A percentile compares a stretch with the other conserved stretches of the same genome.
Conservation (phyloP, 768 basidiomycete genomes). For the Leccinellum luteum region DNA sequence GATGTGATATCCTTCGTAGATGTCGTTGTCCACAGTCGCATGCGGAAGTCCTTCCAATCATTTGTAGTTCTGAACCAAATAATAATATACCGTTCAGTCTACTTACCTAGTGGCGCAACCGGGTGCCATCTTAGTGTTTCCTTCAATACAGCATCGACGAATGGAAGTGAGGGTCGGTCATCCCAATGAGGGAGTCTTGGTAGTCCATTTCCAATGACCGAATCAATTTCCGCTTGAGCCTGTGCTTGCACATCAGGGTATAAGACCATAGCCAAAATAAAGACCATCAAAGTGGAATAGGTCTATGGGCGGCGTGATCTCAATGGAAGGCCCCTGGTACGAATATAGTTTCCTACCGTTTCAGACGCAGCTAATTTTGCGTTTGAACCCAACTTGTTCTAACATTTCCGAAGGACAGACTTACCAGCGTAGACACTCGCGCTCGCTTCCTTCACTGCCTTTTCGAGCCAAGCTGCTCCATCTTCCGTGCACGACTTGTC, state of each 20-base stretch:
- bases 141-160: constrained; percentile 19
- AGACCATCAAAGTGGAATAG: constrained; percentile 16
- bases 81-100: neutral
- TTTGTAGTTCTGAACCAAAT: neutral
- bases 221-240: constrained; percentile 19
- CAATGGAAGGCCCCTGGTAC: neutral
- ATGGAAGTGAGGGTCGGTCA: constrained; percentile 20
- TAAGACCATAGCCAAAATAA: constrained; percentile 26
- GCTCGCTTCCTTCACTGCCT: constrained; percentile 22
- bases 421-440: constrained; percentile 21
- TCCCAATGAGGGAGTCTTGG: constrained; percentile 21
- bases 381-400: neutral
- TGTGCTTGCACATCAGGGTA: constrained; percentile 24
- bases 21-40: constrained; percentile 36
- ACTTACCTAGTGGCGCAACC: constrained; percentile 10
- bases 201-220: constrained; percentile 16
- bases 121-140: constrained; percentile 29
- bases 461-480: constrained; percentile 15
- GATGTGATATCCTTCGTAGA: constrained; percentile 47
- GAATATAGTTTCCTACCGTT: constrained; percentile 14
- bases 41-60: constrained; percentile 29
- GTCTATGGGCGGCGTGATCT: constrained; percentile 15
- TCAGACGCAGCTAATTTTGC: constrained; percentile 20
- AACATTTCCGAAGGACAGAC: neutral
- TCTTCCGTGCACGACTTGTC: constrained; percentile 1